These are phyloP conservation scores for Trypanosoma scelopori DNA, from an alignment of 208 protist genomes.

Conservation along the genomic window DNA sequence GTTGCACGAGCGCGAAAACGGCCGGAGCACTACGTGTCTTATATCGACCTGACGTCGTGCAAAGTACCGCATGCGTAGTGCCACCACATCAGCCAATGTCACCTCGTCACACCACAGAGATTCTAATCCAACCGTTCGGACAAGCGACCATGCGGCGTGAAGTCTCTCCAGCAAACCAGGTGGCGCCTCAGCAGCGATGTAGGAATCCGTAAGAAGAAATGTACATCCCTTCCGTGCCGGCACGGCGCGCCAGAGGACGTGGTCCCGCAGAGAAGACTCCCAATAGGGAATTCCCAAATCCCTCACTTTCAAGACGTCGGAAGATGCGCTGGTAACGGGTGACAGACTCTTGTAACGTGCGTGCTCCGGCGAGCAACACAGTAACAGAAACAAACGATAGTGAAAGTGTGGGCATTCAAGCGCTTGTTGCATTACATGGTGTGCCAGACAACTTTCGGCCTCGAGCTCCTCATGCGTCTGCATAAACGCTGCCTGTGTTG, in stretches of 20 bases:
- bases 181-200: not conserved
- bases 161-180: not conserved
- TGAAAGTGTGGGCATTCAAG: conserved; percentile 9
- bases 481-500: not conserved
- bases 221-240: not conserved
- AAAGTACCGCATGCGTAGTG: conserved; percentile 17
- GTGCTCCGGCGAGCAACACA: conserved; percentile 3
- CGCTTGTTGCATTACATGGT: not conserved
- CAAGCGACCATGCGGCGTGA: not conserved
- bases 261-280: conserved; percentile 8
- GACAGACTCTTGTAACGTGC: not conserved
- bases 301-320: not conserved
- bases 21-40: not conserved
- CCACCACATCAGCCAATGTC: conserved; percentile 21
- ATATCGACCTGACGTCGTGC: not conserved
- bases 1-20: not conserved
- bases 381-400: conserved; percentile 17
- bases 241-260: conserved; percentile 5
- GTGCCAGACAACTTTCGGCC: conserved; percentile 2
- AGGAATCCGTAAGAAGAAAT: conserved; percentile 1
- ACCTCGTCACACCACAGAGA: conserved; percentile 15
- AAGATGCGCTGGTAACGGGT: not conserved
- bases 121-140: conserved; percentile 1
- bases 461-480: conserved; percentile 9
- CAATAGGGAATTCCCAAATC: not conserved